Percentiles rank a stretch among this genome's conserved stretches.
phyloP scores from a whole-genome alignment of 2,329 filamentous ascomycete species.

The Stagonosporopsis chrysanthemi region DNA sequence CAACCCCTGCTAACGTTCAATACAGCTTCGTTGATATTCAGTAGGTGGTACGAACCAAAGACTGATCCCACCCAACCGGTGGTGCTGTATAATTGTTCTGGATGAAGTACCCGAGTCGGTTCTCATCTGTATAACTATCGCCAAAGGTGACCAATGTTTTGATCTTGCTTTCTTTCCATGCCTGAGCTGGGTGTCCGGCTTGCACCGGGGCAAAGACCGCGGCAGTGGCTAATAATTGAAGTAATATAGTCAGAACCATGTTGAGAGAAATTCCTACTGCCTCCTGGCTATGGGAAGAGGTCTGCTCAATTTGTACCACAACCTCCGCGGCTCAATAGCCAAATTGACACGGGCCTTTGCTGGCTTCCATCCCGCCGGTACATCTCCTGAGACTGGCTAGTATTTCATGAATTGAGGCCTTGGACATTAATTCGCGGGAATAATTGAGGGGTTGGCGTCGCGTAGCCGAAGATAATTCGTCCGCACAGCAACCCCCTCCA shows the following conservation, averaged over 20 bases:
- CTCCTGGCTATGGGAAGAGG: not conserved
- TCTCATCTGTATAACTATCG: slow-evolving; percentile 80
- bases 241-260: slow-evolving; percentile 21
- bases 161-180: slow-evolving; percentile 59
- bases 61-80: slow-evolving; percentile 65
- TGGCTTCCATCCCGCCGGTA: slow-evolving; percentile 24
- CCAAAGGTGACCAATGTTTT: slow-evolving; percentile 74
- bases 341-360: slow-evolving; percentile 15
- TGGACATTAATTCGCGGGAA: slow-evolving; percentile 22
- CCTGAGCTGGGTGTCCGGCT: slow-evolving; percentile 20
- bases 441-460: slow-evolving; percentile 22
- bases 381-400: slow-evolving; percentile 7
- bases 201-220: slow-evolving; percentile 29
- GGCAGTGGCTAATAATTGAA: slow-evolving; percentile 30
- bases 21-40: not conserved
- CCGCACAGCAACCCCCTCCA: slow-evolving; percentile 26
- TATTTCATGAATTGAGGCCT: slow-evolving; percentile 22
- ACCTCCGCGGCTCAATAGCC: not conserved
- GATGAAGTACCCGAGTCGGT: slow-evolving; percentile 69
- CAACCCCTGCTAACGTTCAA: slow-evolving; percentile 47
- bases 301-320: slow-evolving; percentile 27
- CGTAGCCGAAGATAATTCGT: slow-evolving; percentile 22
- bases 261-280: slow-evolving; percentile 2
- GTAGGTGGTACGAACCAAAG: slow-evolving; percentile 47
- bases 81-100: slow-evolving; percentile 64